Evolutionary conservation across 2,329 filamentous ascomycete species (phyloP).

Genomic region (Thermothelomyces thermophilus): DNA sequence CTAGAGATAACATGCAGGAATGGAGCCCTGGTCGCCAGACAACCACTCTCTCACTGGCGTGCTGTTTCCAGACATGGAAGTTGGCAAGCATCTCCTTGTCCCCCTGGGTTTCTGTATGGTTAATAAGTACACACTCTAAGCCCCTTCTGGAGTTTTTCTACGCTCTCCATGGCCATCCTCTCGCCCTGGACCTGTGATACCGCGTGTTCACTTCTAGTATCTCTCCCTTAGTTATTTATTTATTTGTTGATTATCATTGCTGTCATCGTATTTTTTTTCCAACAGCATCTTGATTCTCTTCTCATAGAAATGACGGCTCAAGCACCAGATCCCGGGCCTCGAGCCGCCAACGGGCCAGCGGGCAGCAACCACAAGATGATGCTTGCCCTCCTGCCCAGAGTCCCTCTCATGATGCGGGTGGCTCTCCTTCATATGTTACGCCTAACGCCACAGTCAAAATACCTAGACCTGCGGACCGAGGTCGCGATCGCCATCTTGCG

Average conservation of each 20-base stretch:
- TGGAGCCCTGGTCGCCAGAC: no score
- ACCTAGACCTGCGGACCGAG: slow-evolving; percentile 73
- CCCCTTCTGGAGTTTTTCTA: neutral
- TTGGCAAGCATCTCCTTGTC: neutral
- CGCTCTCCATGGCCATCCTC: neutral
- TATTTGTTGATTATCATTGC: no score
- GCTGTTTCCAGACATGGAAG: neutral
- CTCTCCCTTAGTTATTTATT: neutral
- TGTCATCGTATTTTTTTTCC: neutral
- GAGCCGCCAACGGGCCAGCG: slow-evolving; percentile 1
- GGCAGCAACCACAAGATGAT: slow-evolving; percentile 18
- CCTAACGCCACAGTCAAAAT: slow-evolving; percentile 62
- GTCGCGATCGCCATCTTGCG: slow-evolving; percentile 68
- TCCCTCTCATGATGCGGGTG: slow-evolving; percentile 58
- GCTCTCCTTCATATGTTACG: slow-evolving; percentile 58
- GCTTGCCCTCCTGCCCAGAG: slow-evolving; percentile 41
- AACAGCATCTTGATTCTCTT: neutral
- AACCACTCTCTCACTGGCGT: no score
- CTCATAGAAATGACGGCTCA: slow-evolving; percentile 5
- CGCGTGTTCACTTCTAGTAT: no score
- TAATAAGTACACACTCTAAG: neutral
- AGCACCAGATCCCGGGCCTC: neutral
- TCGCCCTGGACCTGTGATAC: neutral
- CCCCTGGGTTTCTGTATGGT: neutral
- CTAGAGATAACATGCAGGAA: no score